A percentile compares a stretch with the other conserved stretches of the same genome.
Conservation (phyloP, 1,139 yeast species). For the Pneumocystis wakefieldiae region DNA sequence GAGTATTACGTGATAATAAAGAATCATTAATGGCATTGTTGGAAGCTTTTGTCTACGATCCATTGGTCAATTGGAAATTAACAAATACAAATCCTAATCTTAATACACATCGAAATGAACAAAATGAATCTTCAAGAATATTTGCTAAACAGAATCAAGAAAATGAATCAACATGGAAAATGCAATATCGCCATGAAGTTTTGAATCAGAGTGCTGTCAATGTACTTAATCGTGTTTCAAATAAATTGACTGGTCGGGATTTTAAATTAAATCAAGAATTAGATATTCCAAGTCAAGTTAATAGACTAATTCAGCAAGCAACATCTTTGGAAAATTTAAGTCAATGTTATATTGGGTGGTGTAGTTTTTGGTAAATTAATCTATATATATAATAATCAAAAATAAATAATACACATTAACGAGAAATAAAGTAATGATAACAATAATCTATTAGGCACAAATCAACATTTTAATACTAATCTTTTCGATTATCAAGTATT, state of each 20-base stretch:
- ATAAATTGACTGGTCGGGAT: conserved; percentile 87
- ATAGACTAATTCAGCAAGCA: conserved; percentile 85
- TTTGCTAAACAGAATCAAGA: conserved; percentile 4
- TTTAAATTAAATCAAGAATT: conserved; percentile 56
- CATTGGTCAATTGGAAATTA: conserved; percentile 96
- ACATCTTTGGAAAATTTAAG: conserved; percentile 91
- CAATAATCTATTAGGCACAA: background rate
- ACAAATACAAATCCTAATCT: conserved; percentile 31
- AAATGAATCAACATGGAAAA: conserved; percentile 33
- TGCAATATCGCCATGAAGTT: conserved; percentile 63
- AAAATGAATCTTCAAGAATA: conserved; percentile 33
- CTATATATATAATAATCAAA: background rate
- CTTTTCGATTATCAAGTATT: background rate
- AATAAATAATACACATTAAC: background rate
- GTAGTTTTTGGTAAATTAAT: conserved; percentile 70
- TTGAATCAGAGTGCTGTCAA: conserved; percentile 84
- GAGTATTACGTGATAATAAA: conserved; percentile 78
- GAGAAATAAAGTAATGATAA: background rate
- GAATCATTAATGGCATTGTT: conserved; percentile 95
- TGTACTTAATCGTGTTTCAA: conserved; percentile 78
- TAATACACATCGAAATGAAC: conserved; percentile 50
- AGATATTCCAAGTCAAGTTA: conserved; percentile 82
- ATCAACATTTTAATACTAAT: background rate
- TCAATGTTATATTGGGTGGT: conserved; percentile 97
- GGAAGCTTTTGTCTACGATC: conserved; percentile 98